Evolutionary conservation across 2,329 filamentous ascomycete genomes (phyloP).

Genomic region (Calonectria ilicicola): DNA sequence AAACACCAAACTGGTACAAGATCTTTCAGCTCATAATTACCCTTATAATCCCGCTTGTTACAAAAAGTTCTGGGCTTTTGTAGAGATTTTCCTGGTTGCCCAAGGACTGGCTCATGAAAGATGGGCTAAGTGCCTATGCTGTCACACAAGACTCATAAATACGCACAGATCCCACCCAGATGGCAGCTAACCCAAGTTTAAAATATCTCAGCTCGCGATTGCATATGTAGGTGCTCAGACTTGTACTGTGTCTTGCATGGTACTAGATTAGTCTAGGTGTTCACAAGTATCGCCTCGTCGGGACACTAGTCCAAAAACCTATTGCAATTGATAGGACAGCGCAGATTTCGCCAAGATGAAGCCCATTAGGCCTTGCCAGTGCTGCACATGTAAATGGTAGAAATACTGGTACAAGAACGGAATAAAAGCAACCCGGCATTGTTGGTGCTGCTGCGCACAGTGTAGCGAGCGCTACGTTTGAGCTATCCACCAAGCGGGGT

Average conservation of each 20-base stretch:
- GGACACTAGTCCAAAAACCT: neutral
- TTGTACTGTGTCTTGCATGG: neutral
- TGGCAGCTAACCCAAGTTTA: neutral
- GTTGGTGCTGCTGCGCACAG: neutral
- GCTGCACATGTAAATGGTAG: too few relatives aligned
- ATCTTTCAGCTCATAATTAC: neutral
- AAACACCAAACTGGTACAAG: neutral
- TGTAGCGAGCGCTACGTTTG: neutral
- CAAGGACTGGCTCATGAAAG: neutral
- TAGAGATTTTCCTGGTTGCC: too few relatives aligned
- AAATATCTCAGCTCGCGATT: neutral
- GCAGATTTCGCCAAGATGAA: neutral
- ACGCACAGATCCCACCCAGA: neutral
- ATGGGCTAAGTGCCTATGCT: neutral
- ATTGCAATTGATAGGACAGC: neutral
- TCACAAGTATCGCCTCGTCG: neutral
- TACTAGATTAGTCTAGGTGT: neutral
- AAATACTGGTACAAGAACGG: neutral
- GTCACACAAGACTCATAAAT: neutral
- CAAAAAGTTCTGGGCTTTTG: neutral
- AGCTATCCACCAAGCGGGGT: conserved; percentile 20
- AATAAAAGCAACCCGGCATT: neutral
- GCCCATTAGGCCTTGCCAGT: neutral
- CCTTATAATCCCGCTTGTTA: neutral
- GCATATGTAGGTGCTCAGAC: neutral